Evolutionary conservation across 257 asterid genomes (phyloP), one percentile per base, ranked within the genome.

Genomic region (Parsonsia alboflavescens): DNA sequence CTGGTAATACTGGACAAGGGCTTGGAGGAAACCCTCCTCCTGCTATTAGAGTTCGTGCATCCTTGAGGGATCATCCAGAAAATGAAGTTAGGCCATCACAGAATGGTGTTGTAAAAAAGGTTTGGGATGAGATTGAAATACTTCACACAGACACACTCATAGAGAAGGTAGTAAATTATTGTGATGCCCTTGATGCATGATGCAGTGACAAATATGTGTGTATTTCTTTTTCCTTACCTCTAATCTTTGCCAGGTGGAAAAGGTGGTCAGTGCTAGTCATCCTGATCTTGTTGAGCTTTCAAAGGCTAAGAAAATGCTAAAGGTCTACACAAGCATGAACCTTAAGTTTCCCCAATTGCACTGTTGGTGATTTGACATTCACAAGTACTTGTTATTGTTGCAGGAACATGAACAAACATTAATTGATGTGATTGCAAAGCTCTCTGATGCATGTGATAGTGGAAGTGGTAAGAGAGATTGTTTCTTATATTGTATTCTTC

Each of bases 341-440:
- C 54, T 56, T 72, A 73, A 41, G 71, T 22, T 57, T 54, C 69
- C 42, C 72, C 52, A 36, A 48, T 80, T 76, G 30, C 59, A 61
- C 33, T 71, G 57, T 56, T 33, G 45, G 42, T 42, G 56, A 61
- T 70, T 67, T 75, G 58, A 52, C 33, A 42, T 80, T 81, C 62
- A 68, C 59, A 58, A 53, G 10, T 75, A 42, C 59, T 71, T 78
- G 28, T 46, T 64, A 75, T 68, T 80, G 78, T 62, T 80, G 75
- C 97, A 93, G 98, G 98, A 93, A 67, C 98, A 93, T 75, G 97
- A 93, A 81, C 96, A 84, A 79, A 79, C 92, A 19, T 75, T 93
- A 85, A 72, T 93, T 75, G 85, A 90, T 73, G 97, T 88, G 82
- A 91, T 93, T 75, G 89, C 86, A n/a, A 91, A 88, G 85, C 96